Evolutionary conservation across 1,284 basidiomycete genomes (phyloP), one percentile per base, ranked within the genome.

Genomic region (Naganishia albida): DNA sequence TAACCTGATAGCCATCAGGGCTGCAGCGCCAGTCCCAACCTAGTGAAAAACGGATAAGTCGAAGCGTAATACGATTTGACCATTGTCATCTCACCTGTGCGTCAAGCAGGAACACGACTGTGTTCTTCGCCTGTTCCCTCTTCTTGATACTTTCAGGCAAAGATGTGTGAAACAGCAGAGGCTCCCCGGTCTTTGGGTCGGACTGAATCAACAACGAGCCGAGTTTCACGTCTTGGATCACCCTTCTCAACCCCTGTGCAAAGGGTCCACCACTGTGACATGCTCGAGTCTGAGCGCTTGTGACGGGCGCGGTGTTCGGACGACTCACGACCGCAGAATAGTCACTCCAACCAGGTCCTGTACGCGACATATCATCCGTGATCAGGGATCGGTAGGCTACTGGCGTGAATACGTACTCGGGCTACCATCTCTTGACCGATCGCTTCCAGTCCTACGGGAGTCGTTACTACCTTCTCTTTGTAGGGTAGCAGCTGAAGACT

Each of bases 11-110:
- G 93, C 90, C 95, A 98, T 98, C 77, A 83, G 76, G 0, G 91
- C 93, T 3, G 94, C 87, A 0, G 95, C 94, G 2, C 89, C 95
- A 0, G 94, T 98, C 4, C 92, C 93, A 77, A 98, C 93, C 86
- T 95, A 64, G 15, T 16, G 28, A 48, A 26, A 16, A 13, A 43
- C 13, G 52, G 6, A 43, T 43, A 30, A 48, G 15, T 42, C 46
- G 39, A 30, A 23, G 16, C 2, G 39, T 44, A 8, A 26, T 42
- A 25, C 30, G 34, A 30, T 23, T 7, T 28, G 16, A 13, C 38
- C 18, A 43, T 8, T n/a, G n/a, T 20, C 65, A 51, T 56, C 74
- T 51, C 71, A 86, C 89, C 82, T 93, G 94, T 3, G 91, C 90
- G 75, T 98, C 95, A 38, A 97, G 82, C n/a, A 99, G 78, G 75